phyloP scores from a whole-genome alignment of 2,329 filamentous ascomycete species.

The Botrytis aclada region DNA sequence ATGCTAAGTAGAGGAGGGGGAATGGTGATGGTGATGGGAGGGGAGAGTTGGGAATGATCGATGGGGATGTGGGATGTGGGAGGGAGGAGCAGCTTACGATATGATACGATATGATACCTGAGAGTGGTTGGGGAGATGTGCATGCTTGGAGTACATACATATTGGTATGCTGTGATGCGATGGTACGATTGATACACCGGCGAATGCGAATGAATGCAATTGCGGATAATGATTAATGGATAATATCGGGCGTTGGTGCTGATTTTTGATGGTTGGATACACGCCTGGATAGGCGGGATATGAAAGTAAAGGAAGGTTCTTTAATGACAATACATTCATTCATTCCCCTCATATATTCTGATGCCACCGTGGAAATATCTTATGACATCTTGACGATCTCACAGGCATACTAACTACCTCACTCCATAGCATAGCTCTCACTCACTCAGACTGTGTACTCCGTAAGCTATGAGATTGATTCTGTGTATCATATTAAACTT shows the following conservation, averaged over 20 bases:
- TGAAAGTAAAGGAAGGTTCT: background rate
- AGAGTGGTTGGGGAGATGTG: background rate
- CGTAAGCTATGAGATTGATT: too few species aligned
- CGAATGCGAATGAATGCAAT: background rate
- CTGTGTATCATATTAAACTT: too few species aligned
- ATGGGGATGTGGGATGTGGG: too few species aligned
- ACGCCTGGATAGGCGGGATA: background rate
- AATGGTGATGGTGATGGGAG: too few species aligned
- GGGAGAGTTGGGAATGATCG: background rate
- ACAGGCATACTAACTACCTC: too few species aligned
- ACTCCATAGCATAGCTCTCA: too few species aligned
- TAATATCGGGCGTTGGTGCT: background rate
- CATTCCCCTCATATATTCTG: background rate
- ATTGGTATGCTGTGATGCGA: too few species aligned
- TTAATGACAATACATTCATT: background rate
- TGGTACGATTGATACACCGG: background rate
- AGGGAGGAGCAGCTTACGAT: too few species aligned
- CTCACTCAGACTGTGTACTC: too few species aligned
- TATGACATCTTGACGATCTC: too few species aligned
- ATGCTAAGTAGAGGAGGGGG: constrained; percentile 13
- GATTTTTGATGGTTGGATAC: too few species aligned
- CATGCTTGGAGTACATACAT: background rate
- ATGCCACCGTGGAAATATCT: background rate
- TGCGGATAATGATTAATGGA: constrained; percentile 5
- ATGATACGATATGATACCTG: too few species aligned